Base-by-base conservation (phyloP, 2,329 filamentous ascomycete genomes). In the Fusarium bulbicola region DNA sequence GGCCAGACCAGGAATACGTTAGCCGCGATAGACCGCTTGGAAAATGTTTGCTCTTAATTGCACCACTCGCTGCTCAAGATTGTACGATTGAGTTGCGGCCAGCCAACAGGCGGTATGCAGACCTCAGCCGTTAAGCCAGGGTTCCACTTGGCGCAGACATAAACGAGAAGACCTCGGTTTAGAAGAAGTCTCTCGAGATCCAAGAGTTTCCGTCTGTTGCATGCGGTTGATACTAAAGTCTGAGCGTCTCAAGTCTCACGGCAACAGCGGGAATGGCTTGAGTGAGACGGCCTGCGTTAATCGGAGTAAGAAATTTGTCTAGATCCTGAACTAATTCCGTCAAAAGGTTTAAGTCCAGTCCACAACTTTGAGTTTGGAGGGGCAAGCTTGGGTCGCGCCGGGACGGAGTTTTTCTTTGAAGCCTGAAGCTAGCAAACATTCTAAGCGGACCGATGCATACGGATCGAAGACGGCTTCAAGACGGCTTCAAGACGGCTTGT, bases 61-160 rank as follows among this genome's bases (percentile, higher is more conserved):
- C 47, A 53, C 42, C 56, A 59, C 40, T 26, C 36, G 43, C 18
- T n/a, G 50, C 39, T 24, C 36, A 50, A 47, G 43, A 47, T 47
- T 39, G 63, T 58, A 74, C 66, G 68, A 72, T 74, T 42, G 30
- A 42, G 45, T 52, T 74, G 62, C 59, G 30, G 64, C 52, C 47
- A 67, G 42, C 43, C 62, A 74, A 66, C 66, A 54, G 59, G 74
- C 74, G 74, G 66, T 76, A 71, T 73, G 66, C 64, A 70, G 57
- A 53, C 63, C 52, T 64, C 59, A 69, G 74, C 57, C 67, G 59
- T 72, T 59, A 52, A 53, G 54, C 57, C 21, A 42, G 40, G 14
- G 56, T 59, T 61, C 64, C 72, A 73, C 71, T 71, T 58, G 53
- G 45, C 50, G 63, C 74, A 66, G 53, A 60, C 18, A 36, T 45